These are phyloP conservation scores for Aspergillus ustus DNA, from an alignment of 2,329 filamentous ascomycete species.

Conservation along the genomic window DNA sequence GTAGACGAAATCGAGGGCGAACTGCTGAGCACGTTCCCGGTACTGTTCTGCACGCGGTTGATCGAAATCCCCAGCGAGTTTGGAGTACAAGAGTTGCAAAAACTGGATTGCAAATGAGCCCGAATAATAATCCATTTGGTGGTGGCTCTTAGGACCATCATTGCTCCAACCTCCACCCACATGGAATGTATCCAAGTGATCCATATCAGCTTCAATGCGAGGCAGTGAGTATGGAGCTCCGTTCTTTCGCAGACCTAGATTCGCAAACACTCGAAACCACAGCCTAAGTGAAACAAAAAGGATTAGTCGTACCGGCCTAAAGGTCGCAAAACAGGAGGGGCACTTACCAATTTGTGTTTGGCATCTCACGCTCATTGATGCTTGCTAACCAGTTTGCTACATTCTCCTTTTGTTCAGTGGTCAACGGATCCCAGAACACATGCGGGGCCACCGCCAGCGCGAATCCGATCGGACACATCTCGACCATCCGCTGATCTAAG, in stretches of 20 bases:
- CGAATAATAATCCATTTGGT: conserved; percentile 86
- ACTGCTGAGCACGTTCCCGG: conserved; percentile 67
- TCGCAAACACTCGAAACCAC: conserved; percentile 85
- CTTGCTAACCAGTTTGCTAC: conserved; percentile 75
- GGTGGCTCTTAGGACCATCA: conserved; percentile 76
- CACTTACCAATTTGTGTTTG: conserved; percentile 66
- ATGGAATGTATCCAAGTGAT: conserved; percentile 79
- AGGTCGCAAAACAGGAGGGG: conserved; percentile 9
- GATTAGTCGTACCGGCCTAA: not conserved
- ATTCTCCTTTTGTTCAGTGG: conserved; percentile 65
- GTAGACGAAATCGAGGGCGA: conserved; percentile 72
- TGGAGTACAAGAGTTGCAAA: conserved; percentile 76
- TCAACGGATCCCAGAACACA: conserved; percentile 70
- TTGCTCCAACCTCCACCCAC: conserved; percentile 83
- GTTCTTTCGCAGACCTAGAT: conserved; percentile 76
- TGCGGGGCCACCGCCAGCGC: conserved; percentile 69
- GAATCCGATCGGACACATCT: conserved; percentile 80
- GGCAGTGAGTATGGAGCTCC: conserved; percentile 72
- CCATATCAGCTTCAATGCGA: conserved; percentile 73
- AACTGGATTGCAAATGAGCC: conserved; percentile 83
- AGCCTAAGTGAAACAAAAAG: conserved; percentile 53
- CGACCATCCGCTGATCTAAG: conserved; percentile 82
- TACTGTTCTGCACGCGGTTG: conserved; percentile 70
- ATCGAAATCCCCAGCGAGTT: conserved; percentile 69
- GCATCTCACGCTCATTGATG: conserved; percentile 76